Percentiles rank a stretch among this genome's conserved stretches.
Conservation (phyloP, 1,139 yeast species). For the Petasospora fabianii region DNA sequence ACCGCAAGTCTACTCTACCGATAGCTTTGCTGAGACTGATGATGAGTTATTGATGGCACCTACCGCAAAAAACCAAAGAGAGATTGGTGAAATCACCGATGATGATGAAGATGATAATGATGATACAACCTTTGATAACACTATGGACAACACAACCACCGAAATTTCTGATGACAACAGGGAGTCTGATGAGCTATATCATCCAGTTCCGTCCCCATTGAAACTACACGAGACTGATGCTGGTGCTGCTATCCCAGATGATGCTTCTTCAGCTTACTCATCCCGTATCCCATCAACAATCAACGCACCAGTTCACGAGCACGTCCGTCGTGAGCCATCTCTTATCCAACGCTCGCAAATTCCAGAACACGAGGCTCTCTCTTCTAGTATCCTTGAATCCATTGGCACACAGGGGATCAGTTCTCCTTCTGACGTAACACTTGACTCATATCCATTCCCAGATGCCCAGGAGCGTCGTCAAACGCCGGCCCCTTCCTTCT, state of each 20-base stretch:
- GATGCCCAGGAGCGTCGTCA: slow-evolving; percentile 24
- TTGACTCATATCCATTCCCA: slow-evolving; percentile 19
- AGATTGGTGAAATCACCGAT: slow-evolving; percentile 8
- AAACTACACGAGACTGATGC: too few species aligned
- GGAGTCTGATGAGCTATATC: neutral
- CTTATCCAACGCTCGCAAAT: slow-evolving; percentile 11
- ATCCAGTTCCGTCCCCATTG: neutral
- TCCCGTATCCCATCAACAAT: slow-evolving; percentile 19
- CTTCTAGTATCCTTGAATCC: slow-evolving; percentile 9
- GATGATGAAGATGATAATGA: slow-evolving; percentile 14
- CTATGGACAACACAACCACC: slow-evolving; percentile 1
- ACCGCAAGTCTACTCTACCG: slow-evolving; percentile 15
- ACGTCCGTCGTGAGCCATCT: slow-evolving; percentile 16
- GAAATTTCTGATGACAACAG: neutral
- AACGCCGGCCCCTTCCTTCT: slow-evolving; percentile 30
- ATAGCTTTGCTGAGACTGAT: slow-evolving; percentile 14
- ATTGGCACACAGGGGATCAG: slow-evolving; percentile 7
- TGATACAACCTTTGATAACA: slow-evolving; percentile 6
- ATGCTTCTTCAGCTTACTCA: slow-evolving; percentile 19
- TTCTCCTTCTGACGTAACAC: slow-evolving; percentile 9
- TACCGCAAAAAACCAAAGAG: slow-evolving; percentile 7
- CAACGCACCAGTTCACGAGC: slow-evolving; percentile 14
- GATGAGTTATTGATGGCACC: slow-evolving; percentile 9
- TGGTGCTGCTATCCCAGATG: slow-evolving; percentile 16
- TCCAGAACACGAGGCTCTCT: slow-evolving; percentile 7